Evolutionary conservation across 805 yeast genomes (phyloP).

Genomic region (Sugiyamaella lignohabitans): DNA sequence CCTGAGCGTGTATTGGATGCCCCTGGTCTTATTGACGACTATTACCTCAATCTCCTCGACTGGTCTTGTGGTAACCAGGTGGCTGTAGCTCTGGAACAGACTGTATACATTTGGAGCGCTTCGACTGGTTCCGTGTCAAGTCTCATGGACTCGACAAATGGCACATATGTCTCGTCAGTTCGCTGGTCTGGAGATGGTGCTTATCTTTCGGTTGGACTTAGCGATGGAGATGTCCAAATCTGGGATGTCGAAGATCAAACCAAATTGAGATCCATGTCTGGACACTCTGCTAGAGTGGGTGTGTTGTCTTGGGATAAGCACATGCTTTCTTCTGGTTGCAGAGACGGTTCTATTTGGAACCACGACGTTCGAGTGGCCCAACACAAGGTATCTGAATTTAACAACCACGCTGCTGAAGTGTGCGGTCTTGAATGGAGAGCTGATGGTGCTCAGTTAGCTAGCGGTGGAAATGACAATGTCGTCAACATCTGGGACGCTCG

Average conservation of each 20-base stretch:
- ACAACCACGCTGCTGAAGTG: constrained; percentile 77
- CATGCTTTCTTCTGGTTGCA: constrained; percentile 76
- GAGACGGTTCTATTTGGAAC: constrained; percentile 75
- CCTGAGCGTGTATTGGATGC: constrained; percentile 95
- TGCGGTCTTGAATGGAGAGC: constrained; percentile 83
- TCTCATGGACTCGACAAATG: constrained; percentile 44
- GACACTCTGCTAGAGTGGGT: constrained; percentile 71
- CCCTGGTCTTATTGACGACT: constrained; percentile 90
- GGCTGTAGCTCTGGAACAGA: constrained; percentile 80
- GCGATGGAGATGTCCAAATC: constrained; percentile 78
- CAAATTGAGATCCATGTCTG: constrained; percentile 72
- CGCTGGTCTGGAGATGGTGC: constrained; percentile 90
- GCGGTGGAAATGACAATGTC: constrained; percentile 92
- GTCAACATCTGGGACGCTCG: constrained; percentile 93
- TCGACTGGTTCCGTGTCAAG: constrained; percentile 67
- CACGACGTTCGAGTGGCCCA: constrained; percentile 84
- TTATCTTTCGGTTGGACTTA: constrained; percentile 75
- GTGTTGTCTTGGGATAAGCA: constrained; percentile 82
- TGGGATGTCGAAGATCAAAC: constrained; percentile 84
- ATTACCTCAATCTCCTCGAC: constrained; percentile 74
- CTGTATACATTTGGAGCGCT: constrained; percentile 92
- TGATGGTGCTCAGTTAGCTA: constrained; percentile 80
- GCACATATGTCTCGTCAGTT: constrained; percentile 57
- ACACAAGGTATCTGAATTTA: constrained; percentile 58
- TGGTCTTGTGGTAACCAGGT: constrained; percentile 82